Evolutionary conservation across 164 flowering plant genomes (phyloP).

Genomic region (Sedum album): DNA sequence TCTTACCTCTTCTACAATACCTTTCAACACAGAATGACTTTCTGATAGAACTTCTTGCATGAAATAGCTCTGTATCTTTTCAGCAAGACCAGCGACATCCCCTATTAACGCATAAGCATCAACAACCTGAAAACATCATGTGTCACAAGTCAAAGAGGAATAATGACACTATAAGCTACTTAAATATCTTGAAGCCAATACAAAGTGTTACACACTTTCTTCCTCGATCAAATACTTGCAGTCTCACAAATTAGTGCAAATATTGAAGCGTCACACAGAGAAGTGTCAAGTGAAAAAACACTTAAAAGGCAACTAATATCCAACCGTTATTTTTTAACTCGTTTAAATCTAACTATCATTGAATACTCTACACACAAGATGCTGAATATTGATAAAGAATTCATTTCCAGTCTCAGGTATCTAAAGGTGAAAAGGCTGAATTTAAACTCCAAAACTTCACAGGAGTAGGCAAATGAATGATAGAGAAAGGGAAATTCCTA

Average conservation of each 20-base stretch:
- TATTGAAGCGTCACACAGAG: not conserved
- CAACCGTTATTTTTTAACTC: not conserved
- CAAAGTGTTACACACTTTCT: not conserved
- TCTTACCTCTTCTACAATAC: conserved; percentile 56
- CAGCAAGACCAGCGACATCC: conserved; percentile 89
- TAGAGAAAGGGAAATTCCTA: not conserved
- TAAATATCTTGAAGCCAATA: not conserved
- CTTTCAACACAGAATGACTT: conserved; percentile 72
- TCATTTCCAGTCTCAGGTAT: not conserved
- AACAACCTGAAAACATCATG: conserved; percentile 59
- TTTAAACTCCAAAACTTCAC: not conserved
- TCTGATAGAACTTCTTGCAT: conserved; percentile 95
- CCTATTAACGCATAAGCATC: conserved; percentile 97
- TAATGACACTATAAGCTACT: not conserved
- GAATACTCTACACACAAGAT: not conserved
- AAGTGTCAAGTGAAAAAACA: not conserved
- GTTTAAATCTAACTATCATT: not conserved
- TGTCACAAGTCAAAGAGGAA: conserved; percentile 3
- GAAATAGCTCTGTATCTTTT: conserved; percentile 91
- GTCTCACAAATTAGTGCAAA: not conserved
- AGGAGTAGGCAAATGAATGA: not conserved
- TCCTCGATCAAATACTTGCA: not conserved
- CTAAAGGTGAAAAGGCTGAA: not conserved
- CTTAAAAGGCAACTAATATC: not conserved
- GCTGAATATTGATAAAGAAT: not conserved